Base-by-base conservation (phyloP, 352 stramenopile species). In the Pythium volutum region DNA sequence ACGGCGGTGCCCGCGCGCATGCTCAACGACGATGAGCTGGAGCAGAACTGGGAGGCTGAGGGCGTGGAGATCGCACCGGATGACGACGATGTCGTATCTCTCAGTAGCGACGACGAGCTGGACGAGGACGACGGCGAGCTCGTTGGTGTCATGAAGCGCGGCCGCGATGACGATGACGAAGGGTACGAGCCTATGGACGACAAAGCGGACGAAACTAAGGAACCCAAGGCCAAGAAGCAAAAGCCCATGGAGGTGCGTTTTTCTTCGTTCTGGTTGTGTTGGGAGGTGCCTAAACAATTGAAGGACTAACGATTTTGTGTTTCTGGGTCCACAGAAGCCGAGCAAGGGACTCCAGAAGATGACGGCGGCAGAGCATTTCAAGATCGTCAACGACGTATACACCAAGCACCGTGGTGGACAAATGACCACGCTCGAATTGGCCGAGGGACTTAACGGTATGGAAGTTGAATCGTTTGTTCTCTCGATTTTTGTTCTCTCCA, bases 371-470 rank as follows among this genome's bases (percentile, higher is more conserved):
- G 85, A 94, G 58, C 82, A 89, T 69, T 93, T 91, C 56, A 84
- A 89, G 58, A 81, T 95, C 60, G 74, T 93, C 10, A 91, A 93
- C 54, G 76, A 91, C 42, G 67, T 81, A 31, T 93, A 90, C 65
- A 75, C 51, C 22, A 93, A 90, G 73, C 62, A 89, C 55, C 83
- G 82, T 25, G 84, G 86, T 43, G 81, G 82, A 2, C 75, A 88
- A 39, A 81, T 95, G 79, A 93, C 86, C 54, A 79, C 79, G 31
- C 70, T 92, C n/a, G 86, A 95, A 69, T 66, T 93, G 42, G 82
- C 84, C 2, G 77, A 93, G 25, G 84, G 79, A 53, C 74, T 95
- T 20, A 88, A 85, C 57, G 84, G 81, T 93, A 46, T 9, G 31
- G 67, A 56, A 15, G 34, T 48, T 15, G 31, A 36, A 15, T 11